phyloP scores from a whole-genome alignment of 768 basidiomycete species.

The Mycena polygramma region DNA sequence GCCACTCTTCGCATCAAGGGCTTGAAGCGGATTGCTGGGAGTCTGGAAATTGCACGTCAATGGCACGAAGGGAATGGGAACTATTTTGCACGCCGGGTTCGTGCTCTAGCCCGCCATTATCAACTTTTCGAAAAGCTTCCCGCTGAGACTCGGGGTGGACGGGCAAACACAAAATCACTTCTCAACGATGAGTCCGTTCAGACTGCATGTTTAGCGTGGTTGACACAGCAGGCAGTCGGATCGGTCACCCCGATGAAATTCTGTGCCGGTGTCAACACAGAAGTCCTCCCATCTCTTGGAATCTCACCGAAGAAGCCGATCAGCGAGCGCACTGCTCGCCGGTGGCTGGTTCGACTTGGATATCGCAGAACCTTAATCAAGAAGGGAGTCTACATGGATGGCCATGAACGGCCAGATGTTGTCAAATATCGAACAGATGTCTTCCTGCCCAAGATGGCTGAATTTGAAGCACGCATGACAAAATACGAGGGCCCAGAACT shows the following conservation, averaged over 20 bases:
- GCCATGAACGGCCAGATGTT: conserved; percentile 47
- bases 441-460: conserved; percentile 32
- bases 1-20: conserved; percentile 52
- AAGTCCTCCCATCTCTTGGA: conserved; percentile 48
- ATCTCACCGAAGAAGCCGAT: conserved; percentile 44
- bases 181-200: conserved; percentile 44
- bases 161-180: conserved; percentile 26
- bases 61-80: conserved; percentile 50
- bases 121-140: conserved; percentile 52
- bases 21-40: conserved; percentile 42
- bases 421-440: conserved; percentile 35
- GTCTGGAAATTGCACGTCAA: conserved; percentile 50
- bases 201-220: conserved; percentile 35
- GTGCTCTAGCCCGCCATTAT: conserved; percentile 51
- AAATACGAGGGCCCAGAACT: conserved; percentile 28
- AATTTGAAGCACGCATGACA: conserved; percentile 38
- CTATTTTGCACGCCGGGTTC: conserved; percentile 45
- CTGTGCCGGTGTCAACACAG: conserved; percentile 42
- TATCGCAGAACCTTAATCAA: conserved; percentile 45
- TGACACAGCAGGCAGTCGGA: conserved; percentile 41
- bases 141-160: conserved; percentile 43
- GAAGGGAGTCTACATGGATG: conserved; percentile 55
- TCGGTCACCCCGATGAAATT: conserved; percentile 47
- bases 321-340: conserved; percentile 47
- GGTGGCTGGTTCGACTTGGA: conserved; percentile 53